These are phyloP conservation scores for Leccinum arenicola DNA, from an alignment of 768 basidiomycete genomes.

Conservation along the genomic window DNA sequence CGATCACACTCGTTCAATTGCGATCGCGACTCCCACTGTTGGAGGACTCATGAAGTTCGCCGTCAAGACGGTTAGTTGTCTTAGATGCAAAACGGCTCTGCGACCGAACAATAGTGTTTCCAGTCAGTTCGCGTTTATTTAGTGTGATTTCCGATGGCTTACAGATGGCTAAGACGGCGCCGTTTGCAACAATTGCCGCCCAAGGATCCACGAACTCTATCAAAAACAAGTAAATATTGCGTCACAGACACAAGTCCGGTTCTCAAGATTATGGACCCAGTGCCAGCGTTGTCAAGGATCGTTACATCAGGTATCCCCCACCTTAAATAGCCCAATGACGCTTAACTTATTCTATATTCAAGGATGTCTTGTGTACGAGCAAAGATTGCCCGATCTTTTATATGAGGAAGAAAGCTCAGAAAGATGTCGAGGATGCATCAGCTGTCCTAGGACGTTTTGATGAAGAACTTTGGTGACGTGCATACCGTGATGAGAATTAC, in stretches of 20 bases:
- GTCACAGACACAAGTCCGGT: slow-evolving; percentile 84
- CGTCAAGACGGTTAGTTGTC: slow-evolving; percentile 90
- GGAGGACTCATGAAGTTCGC: slow-evolving; percentile 99
- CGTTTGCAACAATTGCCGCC: slow-evolving; percentile 90
- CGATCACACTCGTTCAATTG: slow-evolving; percentile 92
- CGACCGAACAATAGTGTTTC: slow-evolving; percentile 70
- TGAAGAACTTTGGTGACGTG: slow-evolving; percentile 59
- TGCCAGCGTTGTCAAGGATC: slow-evolving; percentile 99
- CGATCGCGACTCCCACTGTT: slow-evolving; percentile 93
- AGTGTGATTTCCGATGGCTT: slow-evolving; percentile 2
- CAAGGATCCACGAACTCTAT: slow-evolving; percentile 84
- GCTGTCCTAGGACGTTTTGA: slow-evolving; percentile 83
- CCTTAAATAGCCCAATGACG: neutral
- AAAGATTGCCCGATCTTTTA: slow-evolving; percentile 99
- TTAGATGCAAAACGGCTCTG: slow-evolving; percentile 93
- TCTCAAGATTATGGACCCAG: slow-evolving; percentile 96
- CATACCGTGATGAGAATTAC: neutral
- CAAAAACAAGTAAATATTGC: slow-evolving; percentile 80
- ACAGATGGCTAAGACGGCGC: slow-evolving; percentile 63
- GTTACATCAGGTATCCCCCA: slow-evolving; percentile 70
- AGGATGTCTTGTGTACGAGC: slow-evolving; percentile 96
- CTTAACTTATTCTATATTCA: slow-evolving; percentile 3
- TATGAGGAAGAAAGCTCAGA: slow-evolving; percentile 97
- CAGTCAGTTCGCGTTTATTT: slow-evolving; percentile 41
- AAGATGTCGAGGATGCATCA: slow-evolving; percentile 89